phyloP scores from a whole-genome alignment of 2,329 filamentous ascomycete species.

The Neofusicoccum cordaticola region DNA sequence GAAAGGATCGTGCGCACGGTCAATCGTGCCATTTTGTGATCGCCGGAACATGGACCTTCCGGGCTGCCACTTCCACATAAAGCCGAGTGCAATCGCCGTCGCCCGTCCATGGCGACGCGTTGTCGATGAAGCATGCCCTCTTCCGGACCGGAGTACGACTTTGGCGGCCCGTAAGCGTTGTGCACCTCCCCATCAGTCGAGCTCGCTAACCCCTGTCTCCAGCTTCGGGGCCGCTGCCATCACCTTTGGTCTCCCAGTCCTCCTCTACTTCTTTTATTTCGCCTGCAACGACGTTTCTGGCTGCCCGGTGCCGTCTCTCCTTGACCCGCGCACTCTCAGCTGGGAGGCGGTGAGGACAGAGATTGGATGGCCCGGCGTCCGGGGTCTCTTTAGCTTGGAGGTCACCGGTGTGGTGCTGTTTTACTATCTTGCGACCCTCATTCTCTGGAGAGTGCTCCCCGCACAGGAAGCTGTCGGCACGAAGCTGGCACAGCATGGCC shows the following conservation, averaged over 20 bases:
- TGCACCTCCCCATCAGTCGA: constrained; percentile 4
- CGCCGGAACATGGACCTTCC: no score
- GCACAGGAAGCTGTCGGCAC: constrained; percentile 69
- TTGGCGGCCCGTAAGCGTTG: constrained; percentile 38
- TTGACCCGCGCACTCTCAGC: constrained; percentile 68
- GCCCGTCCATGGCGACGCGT: no score
- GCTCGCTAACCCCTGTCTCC: neutral
- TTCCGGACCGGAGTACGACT: constrained; percentile 35
- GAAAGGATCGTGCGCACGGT: no score
- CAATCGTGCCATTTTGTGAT: no score
- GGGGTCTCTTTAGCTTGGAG: constrained; percentile 66
- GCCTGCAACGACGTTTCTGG: constrained; percentile 90
- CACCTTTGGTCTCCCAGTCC: constrained; percentile 73
- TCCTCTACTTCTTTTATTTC: constrained; percentile 77
- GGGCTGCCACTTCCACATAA: no score
- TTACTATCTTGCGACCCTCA: constrained; percentile 74
- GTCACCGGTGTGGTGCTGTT: constrained; percentile 66
- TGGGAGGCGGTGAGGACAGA: constrained; percentile 72
- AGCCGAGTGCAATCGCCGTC: no score
- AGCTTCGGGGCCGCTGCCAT: constrained; percentile 51
- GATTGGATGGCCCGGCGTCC: constrained; percentile 75
- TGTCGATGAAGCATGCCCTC: neutral
- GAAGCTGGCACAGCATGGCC: constrained; percentile 66
- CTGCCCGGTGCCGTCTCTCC: constrained; percentile 79
- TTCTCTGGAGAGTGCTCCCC: constrained; percentile 77